phyloP scores from a whole-genome alignment of 1,284 basidiomycete genomes.

The Butyriboletus appendiculatus region DNA sequence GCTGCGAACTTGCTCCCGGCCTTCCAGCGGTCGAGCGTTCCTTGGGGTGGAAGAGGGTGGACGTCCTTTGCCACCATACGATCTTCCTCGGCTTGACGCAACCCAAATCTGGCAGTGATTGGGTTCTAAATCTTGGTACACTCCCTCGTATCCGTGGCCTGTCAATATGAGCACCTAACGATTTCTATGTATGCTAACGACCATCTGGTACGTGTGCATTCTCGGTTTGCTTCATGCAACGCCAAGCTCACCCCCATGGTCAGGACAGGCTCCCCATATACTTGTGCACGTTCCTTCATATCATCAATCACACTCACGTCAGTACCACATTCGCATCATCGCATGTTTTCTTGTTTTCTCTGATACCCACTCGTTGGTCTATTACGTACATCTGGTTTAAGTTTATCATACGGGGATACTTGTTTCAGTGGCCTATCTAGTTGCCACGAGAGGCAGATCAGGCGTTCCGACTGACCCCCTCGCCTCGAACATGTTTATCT shows the following conservation, averaged over 20 bases:
- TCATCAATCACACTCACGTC: constrained; percentile 8
- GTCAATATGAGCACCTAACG: constrained; percentile 8
- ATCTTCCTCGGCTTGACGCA: constrained; percentile 44
- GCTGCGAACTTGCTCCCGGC: constrained; percentile 45
- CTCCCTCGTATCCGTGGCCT: constrained; percentile 3
- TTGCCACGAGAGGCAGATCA: constrained; percentile 12
- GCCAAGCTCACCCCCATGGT: neutral
- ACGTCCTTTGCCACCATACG: constrained; percentile 46
- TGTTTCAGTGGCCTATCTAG: constrained; percentile 4
- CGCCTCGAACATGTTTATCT: neutral
- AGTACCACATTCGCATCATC: constrained; percentile 14
- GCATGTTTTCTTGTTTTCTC: constrained; percentile 12
- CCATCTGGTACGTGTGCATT: constrained; percentile 17
- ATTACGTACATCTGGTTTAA: constrained; percentile 9
- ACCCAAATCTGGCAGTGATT: constrained; percentile 32
- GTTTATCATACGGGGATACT: constrained; percentile 15
- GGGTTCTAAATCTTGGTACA: constrained; percentile 37
- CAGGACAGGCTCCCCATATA: constrained; percentile 28
- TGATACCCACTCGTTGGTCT: constrained; percentile 10
- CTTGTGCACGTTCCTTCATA: constrained; percentile 20
- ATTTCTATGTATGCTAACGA: constrained; percentile 11
- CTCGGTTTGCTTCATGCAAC: neutral
- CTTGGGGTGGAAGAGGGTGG: constrained; percentile 51
- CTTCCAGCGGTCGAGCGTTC: constrained; percentile 38
- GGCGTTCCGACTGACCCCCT: constrained; percentile 7